These are phyloP conservation scores for Monosporascus sp. DNA, from an alignment of 2,329 filamentous ascomycete species.

Conservation along the genomic window DNA sequence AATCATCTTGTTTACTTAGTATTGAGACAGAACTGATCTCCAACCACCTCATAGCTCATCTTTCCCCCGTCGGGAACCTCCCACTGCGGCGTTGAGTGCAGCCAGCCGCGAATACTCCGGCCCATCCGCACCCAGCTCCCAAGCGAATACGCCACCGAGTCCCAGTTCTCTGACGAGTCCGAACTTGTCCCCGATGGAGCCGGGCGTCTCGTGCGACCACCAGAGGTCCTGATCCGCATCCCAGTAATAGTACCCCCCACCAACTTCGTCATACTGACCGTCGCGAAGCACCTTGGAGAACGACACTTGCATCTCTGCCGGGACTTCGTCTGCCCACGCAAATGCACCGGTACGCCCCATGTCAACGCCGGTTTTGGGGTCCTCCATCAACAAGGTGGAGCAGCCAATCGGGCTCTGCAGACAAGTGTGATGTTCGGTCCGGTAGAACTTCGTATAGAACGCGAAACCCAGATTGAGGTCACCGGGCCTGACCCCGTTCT, in stretches of 20 bases:
- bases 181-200: conserved; percentile 23
- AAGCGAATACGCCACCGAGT: conserved; percentile 28
- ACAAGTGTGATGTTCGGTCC: conserved; percentile 43
- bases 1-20: too few relatives aligned
- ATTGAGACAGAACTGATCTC: too few relatives aligned
- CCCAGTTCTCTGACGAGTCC: conserved; percentile 17
- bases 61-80: conserved; percentile 10
- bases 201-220: conserved; percentile 28
- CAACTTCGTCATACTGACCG: conserved; percentile 22
- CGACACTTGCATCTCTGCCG: conserved; percentile 20
- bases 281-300: conserved; percentile 16
- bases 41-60: conserved; percentile 17
- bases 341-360: conserved; percentile 37
- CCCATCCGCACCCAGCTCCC: conserved; percentile 28
- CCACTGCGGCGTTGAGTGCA: conserved; percentile 17
- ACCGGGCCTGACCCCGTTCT: conserved; percentile 45
- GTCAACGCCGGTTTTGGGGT: conserved; percentile 53
- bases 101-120: conserved; percentile 21
- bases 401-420: conserved; percentile 48
- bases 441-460: conserved; percentile 66
- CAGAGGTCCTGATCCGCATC: conserved; percentile 22
- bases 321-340: conserved; percentile 24
- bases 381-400: conserved; percentile 52
- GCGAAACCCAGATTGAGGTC: conserved; percentile 63
- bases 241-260: conserved; percentile 26